These are phyloP conservation scores for Epichloe bromicola DNA, from an alignment of 2,329 filamentous ascomycete genomes.

Conservation along the genomic window DNA sequence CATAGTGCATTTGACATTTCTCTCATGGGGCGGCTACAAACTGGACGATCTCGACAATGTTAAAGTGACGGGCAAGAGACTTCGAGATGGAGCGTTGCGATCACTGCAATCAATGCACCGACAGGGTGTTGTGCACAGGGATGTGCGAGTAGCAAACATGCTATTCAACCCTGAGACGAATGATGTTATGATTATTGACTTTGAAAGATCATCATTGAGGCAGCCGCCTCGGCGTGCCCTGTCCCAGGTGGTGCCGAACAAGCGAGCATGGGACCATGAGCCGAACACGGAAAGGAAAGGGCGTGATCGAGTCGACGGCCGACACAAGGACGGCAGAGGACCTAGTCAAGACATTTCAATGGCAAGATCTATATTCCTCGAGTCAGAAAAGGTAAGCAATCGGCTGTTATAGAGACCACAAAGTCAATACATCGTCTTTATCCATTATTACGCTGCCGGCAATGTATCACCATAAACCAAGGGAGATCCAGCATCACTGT, in stretches of 20 bases:
- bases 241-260: neutral
- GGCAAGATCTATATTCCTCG: neutral
- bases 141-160: conserved; percentile 15
- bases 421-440: no score
- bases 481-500: no score
- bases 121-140: conserved; percentile 15
- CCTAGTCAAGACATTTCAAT: neutral
- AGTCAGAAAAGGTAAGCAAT: no score
- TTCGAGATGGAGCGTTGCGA: conserved; percentile 6
- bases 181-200: conserved; percentile 19
- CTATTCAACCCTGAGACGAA: conserved; percentile 13
- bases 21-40: conserved; percentile 11
- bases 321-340: neutral
- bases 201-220: conserved; percentile 13
- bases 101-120: conserved; percentile 13
- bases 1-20: conserved; percentile 20
- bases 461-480: no score
- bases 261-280: neutral
- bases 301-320: neutral
- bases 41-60: neutral
- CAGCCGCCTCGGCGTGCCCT: neutral
- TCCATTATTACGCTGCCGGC: no score
- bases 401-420: no score
- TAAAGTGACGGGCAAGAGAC: neutral
- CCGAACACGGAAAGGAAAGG: neutral